Percentiles rank a stretch among this genome's conserved stretches.
Evolutionary conservation across 1,139 yeast genomes (phyloP).

Genomic region (Suhomyces maxii): DNA sequence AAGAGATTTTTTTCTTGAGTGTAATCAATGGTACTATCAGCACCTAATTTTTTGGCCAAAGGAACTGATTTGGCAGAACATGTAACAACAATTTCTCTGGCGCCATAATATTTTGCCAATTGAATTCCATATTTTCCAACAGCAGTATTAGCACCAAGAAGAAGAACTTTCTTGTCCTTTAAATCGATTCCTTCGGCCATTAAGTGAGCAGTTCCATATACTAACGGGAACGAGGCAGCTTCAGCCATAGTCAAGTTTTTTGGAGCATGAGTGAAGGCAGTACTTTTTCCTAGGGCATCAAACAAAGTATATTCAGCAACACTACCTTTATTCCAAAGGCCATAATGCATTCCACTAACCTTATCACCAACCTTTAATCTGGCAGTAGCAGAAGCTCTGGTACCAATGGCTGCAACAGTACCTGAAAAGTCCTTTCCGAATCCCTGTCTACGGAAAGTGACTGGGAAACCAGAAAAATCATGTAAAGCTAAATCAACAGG

Average conservation of each 20-base stretch:
- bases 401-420: slow-evolving; percentile 58
- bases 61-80: slow-evolving; percentile 38
- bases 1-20: slow-evolving; percentile 27
- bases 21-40: slow-evolving; percentile 53
- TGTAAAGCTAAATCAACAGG: slow-evolving; percentile 64
- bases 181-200: slow-evolving; percentile 35
- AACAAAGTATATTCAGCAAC: slow-evolving; percentile 41
- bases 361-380: slow-evolving; percentile 58
- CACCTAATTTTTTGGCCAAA: slow-evolving; percentile 49
- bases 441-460: slow-evolving; percentile 37
- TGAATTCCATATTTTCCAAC: slow-evolving; percentile 65
- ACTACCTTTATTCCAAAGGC: slow-evolving; percentile 51
- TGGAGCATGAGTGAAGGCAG: slow-evolving; percentile 49
- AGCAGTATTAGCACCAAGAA: slow-evolving; percentile 72
- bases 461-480: neutral
- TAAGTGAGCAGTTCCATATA: slow-evolving; percentile 57
- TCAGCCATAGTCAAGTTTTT: slow-evolving; percentile 44
- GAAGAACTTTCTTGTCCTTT: slow-evolving; percentile 41
- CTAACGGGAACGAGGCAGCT: slow-evolving; percentile 60
- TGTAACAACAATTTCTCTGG: slow-evolving; percentile 46
- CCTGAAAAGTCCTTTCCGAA: slow-evolving; percentile 75
- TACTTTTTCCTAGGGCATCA: slow-evolving; percentile 39
- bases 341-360: slow-evolving; percentile 57
- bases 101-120: slow-evolving; percentile 50
- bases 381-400: slow-evolving; percentile 24